phyloP scores from a whole-genome alignment of 345 rosid species.

The Dovyalis caffra region DNA sequence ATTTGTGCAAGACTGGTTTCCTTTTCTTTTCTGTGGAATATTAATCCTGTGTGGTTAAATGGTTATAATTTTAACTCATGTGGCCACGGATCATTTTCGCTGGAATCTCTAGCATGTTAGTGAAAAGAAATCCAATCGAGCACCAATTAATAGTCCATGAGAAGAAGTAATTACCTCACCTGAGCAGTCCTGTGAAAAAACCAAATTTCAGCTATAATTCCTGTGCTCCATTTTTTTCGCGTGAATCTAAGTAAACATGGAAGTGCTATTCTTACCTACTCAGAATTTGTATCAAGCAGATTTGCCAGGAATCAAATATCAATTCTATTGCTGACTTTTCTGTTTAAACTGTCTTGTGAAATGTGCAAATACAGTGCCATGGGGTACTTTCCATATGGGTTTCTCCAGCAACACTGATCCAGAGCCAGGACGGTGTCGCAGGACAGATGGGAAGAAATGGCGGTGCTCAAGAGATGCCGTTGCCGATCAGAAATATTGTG shows the following conservation, averaged over 20 bases:
- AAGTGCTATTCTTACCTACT: neutral
- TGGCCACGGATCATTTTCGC: conserved; percentile 4
- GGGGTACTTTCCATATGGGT: conserved; percentile 82
- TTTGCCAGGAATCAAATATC: neutral
- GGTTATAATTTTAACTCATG: neutral
- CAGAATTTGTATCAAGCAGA: neutral
- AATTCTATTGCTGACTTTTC: neutral
- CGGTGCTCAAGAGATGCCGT: conserved; percentile 97
- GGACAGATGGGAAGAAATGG: conserved; percentile 99
- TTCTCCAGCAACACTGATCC: conserved; percentile 80
- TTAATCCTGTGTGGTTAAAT: neutral
- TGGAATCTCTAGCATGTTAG: neutral
- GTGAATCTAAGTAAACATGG: neutral
- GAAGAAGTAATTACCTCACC: too few relatives aligned
- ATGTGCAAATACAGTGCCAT: conserved; percentile 44
- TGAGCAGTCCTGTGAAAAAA: neutral
- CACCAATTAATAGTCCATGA: neutral
- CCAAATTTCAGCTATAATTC: neutral
- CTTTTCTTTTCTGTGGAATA: neutral
- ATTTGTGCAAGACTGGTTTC: neutral
- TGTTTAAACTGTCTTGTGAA: neutral
- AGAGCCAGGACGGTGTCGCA: conserved; percentile 93
- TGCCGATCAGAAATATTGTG: conserved; percentile 90
- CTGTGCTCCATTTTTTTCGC: neutral
- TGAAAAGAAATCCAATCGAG: neutral